Percentiles rank a stretch among this genome's conserved stretches.
These are phyloP conservation scores for Dictyophora rubrovolvata DNA, from an alignment of 768 basidiomycete species.

Conservation along the genomic window DNA sequence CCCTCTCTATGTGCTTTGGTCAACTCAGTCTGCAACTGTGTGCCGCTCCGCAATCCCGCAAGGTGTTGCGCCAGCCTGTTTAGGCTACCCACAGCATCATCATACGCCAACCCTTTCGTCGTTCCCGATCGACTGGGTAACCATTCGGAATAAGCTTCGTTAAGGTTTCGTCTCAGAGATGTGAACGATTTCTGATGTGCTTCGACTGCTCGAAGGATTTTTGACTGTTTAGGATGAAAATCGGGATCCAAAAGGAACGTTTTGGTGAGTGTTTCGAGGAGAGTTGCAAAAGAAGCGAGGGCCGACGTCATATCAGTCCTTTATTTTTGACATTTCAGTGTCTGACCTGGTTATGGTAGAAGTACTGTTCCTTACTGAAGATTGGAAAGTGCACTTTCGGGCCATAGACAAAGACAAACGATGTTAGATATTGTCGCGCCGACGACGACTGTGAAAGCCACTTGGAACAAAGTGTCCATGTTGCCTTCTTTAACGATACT, in stretches of 20 bases:
- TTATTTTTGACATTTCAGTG: not conserved
- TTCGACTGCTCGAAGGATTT: constrained; percentile 70
- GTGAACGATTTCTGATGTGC: constrained; percentile 87
- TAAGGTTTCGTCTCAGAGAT: constrained; percentile 73
- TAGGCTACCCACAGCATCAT: constrained; percentile 77
- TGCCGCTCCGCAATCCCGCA: constrained; percentile 79
- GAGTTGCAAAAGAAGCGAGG: constrained; percentile 79
- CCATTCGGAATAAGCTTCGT: constrained; percentile 85
- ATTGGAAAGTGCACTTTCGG: constrained; percentile 69
- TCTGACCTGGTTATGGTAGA: not conserved
- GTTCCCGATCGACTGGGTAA: constrained; percentile 18
- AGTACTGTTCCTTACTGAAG: constrained; percentile 39
- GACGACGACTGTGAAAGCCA: constrained; percentile 64
- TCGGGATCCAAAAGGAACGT: constrained; percentile 74
- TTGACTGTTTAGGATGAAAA: constrained; percentile 45
- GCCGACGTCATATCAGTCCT: constrained; percentile 70
- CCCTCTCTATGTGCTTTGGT: constrained; percentile 46
- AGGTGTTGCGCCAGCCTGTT: constrained; percentile 91
- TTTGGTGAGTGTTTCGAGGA: constrained; percentile 70
- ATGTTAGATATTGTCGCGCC: constrained; percentile 74
- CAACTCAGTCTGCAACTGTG: constrained; percentile 73
- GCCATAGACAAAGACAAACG: constrained; percentile 80
- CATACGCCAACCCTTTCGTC: constrained; percentile 51
- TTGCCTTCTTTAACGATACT: constrained; percentile 87
- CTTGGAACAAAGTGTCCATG: constrained; percentile 59